These are phyloP conservation scores for Sclerotinia minor DNA, from an alignment of 2,329 filamentous ascomycete species.

Conservation along the genomic window DNA sequence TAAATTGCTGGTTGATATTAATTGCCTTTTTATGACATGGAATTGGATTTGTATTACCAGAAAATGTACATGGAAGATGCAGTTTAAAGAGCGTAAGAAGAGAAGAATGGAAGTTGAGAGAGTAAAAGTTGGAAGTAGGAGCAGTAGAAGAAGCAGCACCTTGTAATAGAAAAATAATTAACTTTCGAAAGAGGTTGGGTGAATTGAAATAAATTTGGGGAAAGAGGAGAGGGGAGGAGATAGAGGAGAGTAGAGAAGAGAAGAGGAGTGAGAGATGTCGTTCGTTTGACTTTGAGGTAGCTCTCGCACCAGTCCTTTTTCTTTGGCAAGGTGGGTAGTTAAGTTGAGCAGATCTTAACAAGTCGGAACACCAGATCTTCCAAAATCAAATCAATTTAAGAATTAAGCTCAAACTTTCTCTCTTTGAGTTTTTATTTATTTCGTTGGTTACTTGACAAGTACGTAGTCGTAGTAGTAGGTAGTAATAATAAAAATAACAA, in stretches of 20 bases:
- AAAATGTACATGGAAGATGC: slow-evolving; percentile 38
- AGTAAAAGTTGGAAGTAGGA: slow-evolving; percentile 21
- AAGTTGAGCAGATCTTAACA: neutral
- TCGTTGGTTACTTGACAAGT: neutral
- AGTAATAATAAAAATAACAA: too few relatives aligned
- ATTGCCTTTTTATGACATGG: neutral
- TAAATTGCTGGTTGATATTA: slow-evolving; percentile 25
- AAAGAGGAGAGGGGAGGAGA: neutral
- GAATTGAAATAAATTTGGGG: neutral
- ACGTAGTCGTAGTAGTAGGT: too few relatives aligned
- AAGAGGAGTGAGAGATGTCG: neutral
- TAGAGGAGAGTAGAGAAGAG: neutral
- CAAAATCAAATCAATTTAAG: neutral
- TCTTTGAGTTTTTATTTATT: neutral
- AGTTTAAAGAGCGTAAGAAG: slow-evolving; percentile 36
- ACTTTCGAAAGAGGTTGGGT: neutral
- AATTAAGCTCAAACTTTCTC: neutral
- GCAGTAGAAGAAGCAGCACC: slow-evolving; percentile 12
- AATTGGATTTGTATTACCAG: slow-evolving; percentile 30
- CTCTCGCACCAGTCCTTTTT: slow-evolving; percentile 1
- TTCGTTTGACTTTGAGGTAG: slow-evolving; percentile 15
- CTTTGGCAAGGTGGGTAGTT: neutral
- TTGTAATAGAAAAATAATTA: slow-evolving; percentile 8
- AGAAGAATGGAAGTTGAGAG: slow-evolving; percentile 24
- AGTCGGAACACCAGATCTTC: neutral